Evolutionary conservation across 176 grass and related monocot species (phyloP).

Genomic region (Eleusine coracana): DNA sequence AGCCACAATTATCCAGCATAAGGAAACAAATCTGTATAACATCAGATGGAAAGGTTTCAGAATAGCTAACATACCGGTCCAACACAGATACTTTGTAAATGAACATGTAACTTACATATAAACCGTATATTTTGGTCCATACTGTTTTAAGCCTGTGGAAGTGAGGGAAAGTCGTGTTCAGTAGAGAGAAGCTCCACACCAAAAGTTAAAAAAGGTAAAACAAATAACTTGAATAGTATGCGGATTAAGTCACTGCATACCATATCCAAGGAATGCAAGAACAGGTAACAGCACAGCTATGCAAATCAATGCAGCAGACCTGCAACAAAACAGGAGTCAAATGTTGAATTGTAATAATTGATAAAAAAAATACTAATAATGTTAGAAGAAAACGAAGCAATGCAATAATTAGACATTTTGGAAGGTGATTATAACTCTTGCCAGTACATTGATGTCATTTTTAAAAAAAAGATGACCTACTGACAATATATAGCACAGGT

Average conservation of each 20-base stretch:
- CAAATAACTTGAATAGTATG: neutral
- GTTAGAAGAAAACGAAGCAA: neutral
- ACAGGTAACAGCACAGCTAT: slow-evolving; percentile 75
- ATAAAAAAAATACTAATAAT: slow-evolving; percentile 22
- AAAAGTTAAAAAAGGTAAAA: neutral
- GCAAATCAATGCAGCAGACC: slow-evolving; percentile 60
- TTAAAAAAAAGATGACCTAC: neutral
- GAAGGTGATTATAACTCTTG: neutral
- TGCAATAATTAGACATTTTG: neutral
- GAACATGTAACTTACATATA: slow-evolving; percentile 59
- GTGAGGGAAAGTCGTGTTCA: neutral
- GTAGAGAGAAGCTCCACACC: slow-evolving; percentile 8
- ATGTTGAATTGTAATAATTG: slow-evolving; percentile 6
- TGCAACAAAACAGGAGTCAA: slow-evolving; percentile 43
- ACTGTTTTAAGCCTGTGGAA: slow-evolving; percentile 63
- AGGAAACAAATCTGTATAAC: slow-evolving; percentile 69
- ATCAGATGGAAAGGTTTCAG: slow-evolving; percentile 47
- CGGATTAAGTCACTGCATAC: slow-evolving; percentile 51
- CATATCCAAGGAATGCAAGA: slow-evolving; percentile 76
- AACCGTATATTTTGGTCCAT: slow-evolving; percentile 64
- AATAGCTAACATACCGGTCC: neutral
- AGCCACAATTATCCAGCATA: slow-evolving; percentile 72
- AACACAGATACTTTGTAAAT: slow-evolving; percentile 18
- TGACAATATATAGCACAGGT: slow-evolving; percentile 2
- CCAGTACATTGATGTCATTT: neutral